Conservation (phyloP, 306 rosid genomes). For the Cucumis cinereus region DNA sequence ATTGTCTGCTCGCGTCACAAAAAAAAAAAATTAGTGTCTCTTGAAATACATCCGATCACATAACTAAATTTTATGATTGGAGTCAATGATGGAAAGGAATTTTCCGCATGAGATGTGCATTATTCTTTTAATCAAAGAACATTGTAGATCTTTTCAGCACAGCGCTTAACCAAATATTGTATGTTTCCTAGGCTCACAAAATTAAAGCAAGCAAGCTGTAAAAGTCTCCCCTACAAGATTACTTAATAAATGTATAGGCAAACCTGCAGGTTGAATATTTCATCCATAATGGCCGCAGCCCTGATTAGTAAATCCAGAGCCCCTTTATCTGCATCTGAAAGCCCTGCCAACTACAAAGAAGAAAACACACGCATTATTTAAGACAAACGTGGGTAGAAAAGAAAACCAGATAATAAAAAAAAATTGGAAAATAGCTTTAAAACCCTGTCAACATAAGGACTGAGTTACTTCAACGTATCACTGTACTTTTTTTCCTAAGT, state of each 20-base stretch:
- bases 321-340: slow-evolving; percentile 55
- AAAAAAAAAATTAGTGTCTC: not conserved
- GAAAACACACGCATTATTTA: not conserved
- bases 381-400: not conserved
- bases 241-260: not conserved
- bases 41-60: not conserved
- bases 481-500: not conserved
- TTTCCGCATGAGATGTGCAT: not conserved
- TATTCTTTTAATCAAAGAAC: not conserved
- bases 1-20: too few relatives aligned
- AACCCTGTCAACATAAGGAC: not conserved
- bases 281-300: slow-evolving; percentile 77
- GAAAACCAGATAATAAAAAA: not conserved
- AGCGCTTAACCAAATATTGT: not conserved
- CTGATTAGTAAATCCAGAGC: slow-evolving; percentile 52
- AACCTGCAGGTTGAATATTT: slow-evolving; percentile 76
- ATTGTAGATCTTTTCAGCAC: not conserved
- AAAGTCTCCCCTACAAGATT: slow-evolving; percentile 4
- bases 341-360: slow-evolving; percentile 56
- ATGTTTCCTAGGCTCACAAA: not conserved
- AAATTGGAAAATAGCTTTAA: not conserved
- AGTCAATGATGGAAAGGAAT: not conserved
- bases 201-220: slow-evolving; percentile 1
- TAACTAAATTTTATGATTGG: not conserved
- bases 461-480: not conserved